Percentiles rank a stretch among this genome's conserved stretches.
phyloP scores from a whole-genome alignment of 1,139 yeast species.

The Magnusiomyces sp. region DNA sequence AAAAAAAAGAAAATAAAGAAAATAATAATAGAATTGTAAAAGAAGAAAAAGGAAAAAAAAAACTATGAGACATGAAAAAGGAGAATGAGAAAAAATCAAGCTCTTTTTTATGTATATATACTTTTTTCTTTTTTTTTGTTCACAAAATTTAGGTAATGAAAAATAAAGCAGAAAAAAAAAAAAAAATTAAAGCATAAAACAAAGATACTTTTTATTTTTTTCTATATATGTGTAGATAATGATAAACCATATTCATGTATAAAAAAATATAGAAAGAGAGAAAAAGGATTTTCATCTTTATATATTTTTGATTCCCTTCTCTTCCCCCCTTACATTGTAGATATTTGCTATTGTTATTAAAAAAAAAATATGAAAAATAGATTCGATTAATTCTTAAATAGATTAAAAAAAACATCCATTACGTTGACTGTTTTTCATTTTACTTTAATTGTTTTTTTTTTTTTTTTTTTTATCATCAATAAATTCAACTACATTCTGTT shows the following conservation, averaged over 20 bases:
- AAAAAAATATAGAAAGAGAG: background rate
- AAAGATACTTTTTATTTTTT: background rate
- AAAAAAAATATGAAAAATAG: background rate
- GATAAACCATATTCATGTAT: background rate
- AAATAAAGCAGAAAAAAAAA: background rate
- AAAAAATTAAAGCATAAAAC: background rate
- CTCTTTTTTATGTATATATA: background rate
- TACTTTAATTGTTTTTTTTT: background rate
- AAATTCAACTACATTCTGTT: too few relatives aligned
- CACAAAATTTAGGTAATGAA: background rate
- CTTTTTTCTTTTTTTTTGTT: background rate
- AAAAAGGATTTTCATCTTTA: background rate
- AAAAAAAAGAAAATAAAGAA: background rate
- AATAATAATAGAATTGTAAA: background rate
- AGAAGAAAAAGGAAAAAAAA: background rate
- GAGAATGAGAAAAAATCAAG: too few relatives aligned
- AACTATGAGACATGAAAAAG: too few relatives aligned
- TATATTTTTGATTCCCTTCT: too few relatives aligned
- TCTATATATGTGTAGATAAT: background rate
- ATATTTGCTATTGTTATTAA: background rate
- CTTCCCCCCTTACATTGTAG: too few relatives aligned
- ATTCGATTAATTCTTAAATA: background rate
- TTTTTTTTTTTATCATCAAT: too few relatives aligned
- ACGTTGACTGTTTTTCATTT: background rate
- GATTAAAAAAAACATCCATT: background rate